Percentiles rank a stretch among this genome's conserved stretches.
These are phyloP conservation scores for Bruguiera hainesii DNA, from an alignment of 441 rosid species.

Conservation along the genomic window DNA sequence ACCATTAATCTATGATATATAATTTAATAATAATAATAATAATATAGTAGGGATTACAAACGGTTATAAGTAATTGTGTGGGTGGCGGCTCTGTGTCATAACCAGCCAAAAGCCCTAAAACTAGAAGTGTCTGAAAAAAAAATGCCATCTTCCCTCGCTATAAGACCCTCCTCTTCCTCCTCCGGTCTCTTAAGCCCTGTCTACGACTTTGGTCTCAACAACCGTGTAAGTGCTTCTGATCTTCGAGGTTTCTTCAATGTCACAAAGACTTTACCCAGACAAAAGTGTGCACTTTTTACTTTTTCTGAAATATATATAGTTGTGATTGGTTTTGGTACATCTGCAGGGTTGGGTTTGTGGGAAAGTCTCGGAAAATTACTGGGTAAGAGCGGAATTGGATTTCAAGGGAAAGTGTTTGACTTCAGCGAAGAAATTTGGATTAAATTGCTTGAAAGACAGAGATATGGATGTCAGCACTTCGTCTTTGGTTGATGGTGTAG, in stretches of 20 bases:
- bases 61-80: too few relatives aligned
- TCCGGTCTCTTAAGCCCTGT: background rate
- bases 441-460: conserved; percentile 39
- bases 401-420: conserved; percentile 26
- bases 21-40: too few relatives aligned
- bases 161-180: conserved; percentile 29
- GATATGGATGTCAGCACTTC: conserved; percentile 42
- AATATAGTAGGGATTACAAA: too few relatives aligned
- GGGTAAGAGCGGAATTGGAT: conserved; percentile 27
- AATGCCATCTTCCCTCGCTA: conserved; percentile 36
- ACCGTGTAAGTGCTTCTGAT: conserved; percentile 26
- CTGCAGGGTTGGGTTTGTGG: conserved; percentile 32
- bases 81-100: too few relatives aligned
- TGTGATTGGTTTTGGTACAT: conserved; percentile 4
- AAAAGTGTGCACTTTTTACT: too few relatives aligned
- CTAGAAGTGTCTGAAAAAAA: too few relatives aligned
- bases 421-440: conserved; percentile 28
- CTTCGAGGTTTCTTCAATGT: background rate
- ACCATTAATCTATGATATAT: too few relatives aligned
- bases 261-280: too few relatives aligned
- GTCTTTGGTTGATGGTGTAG: conserved; percentile 34
- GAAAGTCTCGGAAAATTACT: conserved; percentile 25
- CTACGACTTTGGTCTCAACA: conserved; percentile 20
- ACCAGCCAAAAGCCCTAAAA: too few relatives aligned
- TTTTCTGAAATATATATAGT: too few relatives aligned